These are phyloP conservation scores for Tetrahymena thermophila DNA, from an alignment of 73 alveolate genomes.

Conservation along the genomic window DNA sequence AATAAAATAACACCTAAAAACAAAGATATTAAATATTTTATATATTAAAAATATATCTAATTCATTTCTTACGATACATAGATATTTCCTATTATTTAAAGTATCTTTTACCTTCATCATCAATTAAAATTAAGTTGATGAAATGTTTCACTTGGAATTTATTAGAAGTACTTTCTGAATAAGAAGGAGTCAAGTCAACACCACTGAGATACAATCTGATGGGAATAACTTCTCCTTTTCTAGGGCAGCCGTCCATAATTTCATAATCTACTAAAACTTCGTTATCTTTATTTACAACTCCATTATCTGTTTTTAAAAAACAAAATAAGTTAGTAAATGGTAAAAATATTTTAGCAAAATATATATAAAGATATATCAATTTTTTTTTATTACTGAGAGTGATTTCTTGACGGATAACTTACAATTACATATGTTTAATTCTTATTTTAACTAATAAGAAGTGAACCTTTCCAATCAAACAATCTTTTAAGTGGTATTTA, in stretches of 20 bases:
- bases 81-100: constrained; percentile 30
- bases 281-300: constrained; percentile 44
- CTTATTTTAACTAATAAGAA: constrained; percentile 96
- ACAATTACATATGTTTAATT: constrained; percentile 98
- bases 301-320: constrained; percentile 1
- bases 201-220: constrained; percentile 92
- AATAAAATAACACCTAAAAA: neutral
- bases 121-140: constrained; percentile 94
- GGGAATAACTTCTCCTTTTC: constrained; percentile 95
- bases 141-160: constrained; percentile 84
- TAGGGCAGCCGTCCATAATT: constrained; percentile 98
- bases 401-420: constrained; percentile 86
- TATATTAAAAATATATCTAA: neutral
- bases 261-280: constrained; percentile 94
- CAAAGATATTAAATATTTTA: neutral
- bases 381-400: neutral
- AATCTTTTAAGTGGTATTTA: constrained; percentile 92
- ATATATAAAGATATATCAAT: neutral
- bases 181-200: constrained; percentile 98
- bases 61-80: constrained; percentile 33
- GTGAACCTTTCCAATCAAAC: constrained; percentile 89
- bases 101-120: constrained; percentile 92
- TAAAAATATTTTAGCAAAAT: neutral
- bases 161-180: constrained; percentile 71
- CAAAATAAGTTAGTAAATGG: neutral